Conservation (phyloP, 208 protist genomes). For the Crithidia acanthocephali region DNA sequence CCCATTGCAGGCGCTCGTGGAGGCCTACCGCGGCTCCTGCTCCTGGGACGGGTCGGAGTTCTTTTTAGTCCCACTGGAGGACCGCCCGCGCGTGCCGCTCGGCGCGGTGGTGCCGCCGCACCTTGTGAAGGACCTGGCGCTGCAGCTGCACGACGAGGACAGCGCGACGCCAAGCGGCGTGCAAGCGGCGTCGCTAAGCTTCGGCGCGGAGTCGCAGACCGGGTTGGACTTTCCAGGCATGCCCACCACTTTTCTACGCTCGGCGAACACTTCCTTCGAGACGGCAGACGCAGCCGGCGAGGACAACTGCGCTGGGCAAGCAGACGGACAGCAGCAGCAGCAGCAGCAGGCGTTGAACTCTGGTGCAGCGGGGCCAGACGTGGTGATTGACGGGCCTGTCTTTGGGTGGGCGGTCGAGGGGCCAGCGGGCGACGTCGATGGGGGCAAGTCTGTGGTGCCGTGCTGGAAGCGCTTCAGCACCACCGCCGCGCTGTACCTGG, state of each 20-base stretch:
- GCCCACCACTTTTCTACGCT: conserved; percentile 19
- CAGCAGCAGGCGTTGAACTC: background rate
- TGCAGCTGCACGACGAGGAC: conserved; percentile 11
- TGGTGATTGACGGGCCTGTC: background rate
- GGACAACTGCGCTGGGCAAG: no score
- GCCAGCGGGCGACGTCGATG: background rate
- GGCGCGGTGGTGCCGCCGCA: conserved; percentile 8
- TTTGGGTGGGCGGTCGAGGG: background rate
- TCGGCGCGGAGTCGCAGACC: conserved; percentile 10
- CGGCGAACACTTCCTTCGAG: conserved; percentile 15
- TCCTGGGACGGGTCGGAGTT: conserved; percentile 48
- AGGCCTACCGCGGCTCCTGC: conserved; percentile 26
- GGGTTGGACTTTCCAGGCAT: conserved; percentile 8
- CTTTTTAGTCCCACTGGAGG: conserved; percentile 35
- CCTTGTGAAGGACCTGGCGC: background rate
- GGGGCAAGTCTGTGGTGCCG: conserved; percentile 24
- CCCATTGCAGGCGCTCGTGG: conserved; percentile 34
- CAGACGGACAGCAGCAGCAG: background rate
- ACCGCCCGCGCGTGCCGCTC: conserved; percentile 12
- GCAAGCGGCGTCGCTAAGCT: conserved; percentile 7
- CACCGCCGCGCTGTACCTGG: conserved; percentile 55
- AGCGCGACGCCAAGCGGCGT: background rate
- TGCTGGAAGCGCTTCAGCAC: conserved; percentile 60
- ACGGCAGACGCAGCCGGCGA: background rate
- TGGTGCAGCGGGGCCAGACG: background rate